Percentiles rank a stretch among this genome's conserved stretches.
Evolutionary conservation across 371 early-diverging fungal species (phyloP).

Genomic region (Actinomucor elegans): DNA sequence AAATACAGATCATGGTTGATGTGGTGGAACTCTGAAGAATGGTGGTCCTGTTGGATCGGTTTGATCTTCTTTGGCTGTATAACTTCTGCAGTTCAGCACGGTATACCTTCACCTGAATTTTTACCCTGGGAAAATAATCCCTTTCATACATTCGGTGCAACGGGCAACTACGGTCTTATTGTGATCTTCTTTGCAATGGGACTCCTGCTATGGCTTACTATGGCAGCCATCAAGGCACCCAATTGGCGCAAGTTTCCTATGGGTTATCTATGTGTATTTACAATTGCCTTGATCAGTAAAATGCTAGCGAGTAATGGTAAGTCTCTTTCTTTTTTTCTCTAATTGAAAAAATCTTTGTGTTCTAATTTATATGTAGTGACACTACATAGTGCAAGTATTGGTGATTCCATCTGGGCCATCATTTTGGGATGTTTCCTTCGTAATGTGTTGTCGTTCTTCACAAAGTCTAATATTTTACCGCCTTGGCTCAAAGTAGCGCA

Average conservation of each 20-base stretch:
- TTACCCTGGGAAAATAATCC: conserved; percentile 52
- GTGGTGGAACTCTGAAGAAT: conserved; percentile 68
- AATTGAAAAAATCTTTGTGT: background rate
- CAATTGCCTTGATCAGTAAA: conserved; percentile 53
- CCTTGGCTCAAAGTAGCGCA: conserved; percentile 59
- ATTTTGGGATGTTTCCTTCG: conserved; percentile 54
- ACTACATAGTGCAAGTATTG: conserved; percentile 51
- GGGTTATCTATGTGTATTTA: conserved; percentile 52
- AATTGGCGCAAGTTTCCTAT: conserved; percentile 44
- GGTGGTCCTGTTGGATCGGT: conserved; percentile 69
- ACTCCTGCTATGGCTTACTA: conserved; percentile 44
- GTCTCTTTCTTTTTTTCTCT: background rate
- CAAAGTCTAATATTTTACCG: conserved; percentile 42
- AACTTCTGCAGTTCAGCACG: conserved; percentile 44
- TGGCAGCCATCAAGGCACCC: conserved; percentile 41
- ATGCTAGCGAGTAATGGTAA: conserved; percentile 60
- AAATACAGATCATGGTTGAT: conserved; percentile 50
- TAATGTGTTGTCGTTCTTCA: conserved; percentile 37
- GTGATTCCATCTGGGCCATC: conserved; percentile 67
- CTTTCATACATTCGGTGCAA: conserved; percentile 47
- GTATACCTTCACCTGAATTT: conserved; percentile 52
- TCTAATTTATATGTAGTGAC: conserved; percentile 14
- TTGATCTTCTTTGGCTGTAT: conserved; percentile 59
- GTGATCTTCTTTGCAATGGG: conserved; percentile 57
- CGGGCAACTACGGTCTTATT: conserved; percentile 45